Percentiles rank a stretch among this genome's conserved stretches.
Evolutionary conservation across 164 flowering plant species (phyloP).

Genomic region (Warburgia ugandensis): DNA sequence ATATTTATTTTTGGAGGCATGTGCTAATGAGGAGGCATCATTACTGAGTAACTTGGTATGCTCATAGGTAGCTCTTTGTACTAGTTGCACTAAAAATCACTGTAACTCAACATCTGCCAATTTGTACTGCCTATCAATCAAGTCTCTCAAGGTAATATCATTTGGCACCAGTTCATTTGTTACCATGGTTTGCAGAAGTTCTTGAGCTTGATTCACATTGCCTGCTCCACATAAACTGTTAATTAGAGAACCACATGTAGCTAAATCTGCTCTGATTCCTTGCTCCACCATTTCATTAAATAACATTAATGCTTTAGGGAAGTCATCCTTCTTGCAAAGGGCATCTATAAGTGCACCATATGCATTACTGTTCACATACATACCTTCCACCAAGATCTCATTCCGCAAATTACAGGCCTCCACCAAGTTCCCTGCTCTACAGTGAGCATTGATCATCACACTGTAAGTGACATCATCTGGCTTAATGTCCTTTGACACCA

Average conservation of each 20-base stretch:
- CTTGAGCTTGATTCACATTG: conserved; percentile 20
- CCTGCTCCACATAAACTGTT: conserved; percentile 22
- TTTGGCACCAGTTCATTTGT: conserved; percentile 31
- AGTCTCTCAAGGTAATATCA: conserved; percentile 24
- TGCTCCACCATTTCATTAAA: conserved; percentile 30
- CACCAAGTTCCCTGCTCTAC: conserved; percentile 30
- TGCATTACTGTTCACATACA: conserved; percentile 12
- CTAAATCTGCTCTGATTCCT: conserved; percentile 25
- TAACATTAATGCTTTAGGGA: conserved; percentile 21
- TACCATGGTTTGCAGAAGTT: conserved; percentile 21
- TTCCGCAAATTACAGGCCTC: conserved; percentile 35
- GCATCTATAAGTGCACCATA: conserved; percentile 25
- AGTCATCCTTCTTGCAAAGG: conserved; percentile 26
- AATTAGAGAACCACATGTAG: conserved; percentile 26
- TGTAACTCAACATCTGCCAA: not conserved
- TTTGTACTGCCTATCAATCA: conserved; percentile 6
- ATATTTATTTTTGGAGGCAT: not conserved
- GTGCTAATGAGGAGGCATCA: not conserved
- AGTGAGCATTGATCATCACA: conserved; percentile 30
- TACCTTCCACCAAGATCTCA: conserved; percentile 35
- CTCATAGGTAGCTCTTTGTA: not conserved
- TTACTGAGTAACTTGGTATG: not conserved
- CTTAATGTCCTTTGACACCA: conserved; percentile 42
- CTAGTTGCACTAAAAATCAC: not conserved
- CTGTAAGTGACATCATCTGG: conserved; percentile 38